Base-by-base conservation (phyloP, 345 rosid genomes). In the Rhizophora apiculata region DNA sequence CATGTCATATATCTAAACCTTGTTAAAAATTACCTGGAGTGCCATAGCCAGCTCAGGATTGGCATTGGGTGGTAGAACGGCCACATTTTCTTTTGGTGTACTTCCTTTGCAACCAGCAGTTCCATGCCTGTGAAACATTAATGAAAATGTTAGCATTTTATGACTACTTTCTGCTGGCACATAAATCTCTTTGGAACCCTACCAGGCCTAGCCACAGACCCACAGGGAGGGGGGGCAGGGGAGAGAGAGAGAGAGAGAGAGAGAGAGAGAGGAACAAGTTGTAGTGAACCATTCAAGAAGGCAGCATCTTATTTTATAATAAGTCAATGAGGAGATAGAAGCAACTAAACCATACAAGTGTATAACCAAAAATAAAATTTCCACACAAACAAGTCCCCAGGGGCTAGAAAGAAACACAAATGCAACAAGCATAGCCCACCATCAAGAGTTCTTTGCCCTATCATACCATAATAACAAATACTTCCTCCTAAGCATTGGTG, bases 21-120 rank as follows among this genome's bases (percentile, higher is more conserved):
- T 18, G 6, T 18, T 30, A 36, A 32, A 63, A 63, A n/a, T 58
- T 82, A 89, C 96, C 90, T 84, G 92, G 73, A 69, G 21, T 18
- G 72, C 64, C 32, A 68, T 36, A 59, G 67, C 53, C 34, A 74
- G 58, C 29, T 76, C 80, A 70, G 76, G 62, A 70, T 69, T 73
- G 34, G 67, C 39, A 72, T 64, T 81, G 63, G 74, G 59, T 36
- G 65, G 67, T 34, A 72, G 49, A 64, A 21, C 67, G 10, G 65
- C 58, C 19, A 27, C 26, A 24, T 71, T 64, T 54, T 81, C 80
- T 62, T 73, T 79, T 37, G 78, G 70, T 43, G 78, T 79, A 60
- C 67, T 85, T 57, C 76, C 69, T 78, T 68, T 74, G 57, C 70
- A 62, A 69, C 74, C 79, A 13, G 19, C 60, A 16, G 79, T 72